Evolutionary conservation across 2,329 filamentous ascomycete species (phyloP).

Genomic region (Phaeosphaeriaceae sp.): DNA sequence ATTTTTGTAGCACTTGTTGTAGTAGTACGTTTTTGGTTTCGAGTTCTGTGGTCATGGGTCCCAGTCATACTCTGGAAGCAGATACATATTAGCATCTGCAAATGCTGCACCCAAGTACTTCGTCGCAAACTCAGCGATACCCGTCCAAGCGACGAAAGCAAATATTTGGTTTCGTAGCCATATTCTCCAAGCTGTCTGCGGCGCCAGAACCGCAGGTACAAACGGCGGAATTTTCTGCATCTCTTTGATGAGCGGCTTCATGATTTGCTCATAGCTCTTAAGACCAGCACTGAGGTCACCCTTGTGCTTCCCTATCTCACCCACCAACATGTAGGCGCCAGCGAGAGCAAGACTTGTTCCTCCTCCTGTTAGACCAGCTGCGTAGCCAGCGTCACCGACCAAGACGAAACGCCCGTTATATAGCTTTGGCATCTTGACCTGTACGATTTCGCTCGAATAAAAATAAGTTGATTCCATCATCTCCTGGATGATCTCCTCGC

Average conservation of each 20-base stretch:
- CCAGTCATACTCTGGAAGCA: conserved; percentile 51
- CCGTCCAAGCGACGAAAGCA: conserved; percentile 48
- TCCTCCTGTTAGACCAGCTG: conserved; percentile 20
- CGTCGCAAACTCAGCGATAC: conserved; percentile 39
- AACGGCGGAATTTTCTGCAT: conserved; percentile 13
- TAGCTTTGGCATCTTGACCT: conserved; percentile 54
- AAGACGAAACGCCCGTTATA: conserved; percentile 56
- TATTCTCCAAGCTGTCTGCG: conserved; percentile 26
- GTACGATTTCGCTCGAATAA: conserved; percentile 52
- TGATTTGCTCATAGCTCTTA: conserved; percentile 18
- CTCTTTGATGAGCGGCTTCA: conserved; percentile 19
- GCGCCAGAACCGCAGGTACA: conserved; percentile 10
- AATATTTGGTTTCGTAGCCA: conserved; percentile 54
- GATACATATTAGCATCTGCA: conserved; percentile 35
- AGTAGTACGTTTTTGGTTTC: not conserved
- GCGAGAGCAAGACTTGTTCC: conserved; percentile 40
- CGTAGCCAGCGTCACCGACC: conserved; percentile 58
- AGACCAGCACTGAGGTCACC: conserved; percentile 18
- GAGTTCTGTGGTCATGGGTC: not conserved
- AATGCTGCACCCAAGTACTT: conserved; percentile 43
- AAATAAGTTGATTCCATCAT: conserved; percentile 52
- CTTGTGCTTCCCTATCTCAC: conserved; percentile 28
- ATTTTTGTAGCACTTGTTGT: not conserved
- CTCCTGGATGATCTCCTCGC: conserved; percentile 49
- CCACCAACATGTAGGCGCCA: conserved; percentile 45